phyloP scores from a whole-genome alignment of 1,139 yeast genomes.

The Scheffersomyces quercinus region DNA sequence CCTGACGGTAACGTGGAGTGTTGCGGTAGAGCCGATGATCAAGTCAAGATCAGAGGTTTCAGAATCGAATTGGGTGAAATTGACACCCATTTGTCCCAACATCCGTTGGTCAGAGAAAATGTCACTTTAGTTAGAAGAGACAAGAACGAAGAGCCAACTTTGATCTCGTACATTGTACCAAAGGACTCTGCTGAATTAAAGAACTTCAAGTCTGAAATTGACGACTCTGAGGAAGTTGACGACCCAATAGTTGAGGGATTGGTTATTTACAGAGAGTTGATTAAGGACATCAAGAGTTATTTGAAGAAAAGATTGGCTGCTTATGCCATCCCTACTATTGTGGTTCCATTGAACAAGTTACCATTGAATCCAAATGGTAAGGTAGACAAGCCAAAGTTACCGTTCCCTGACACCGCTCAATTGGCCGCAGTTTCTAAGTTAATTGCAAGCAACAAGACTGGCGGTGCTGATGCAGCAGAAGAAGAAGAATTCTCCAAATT shows the following conservation, averaged over 20 bases:
- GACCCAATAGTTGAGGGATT: conserved; percentile 82
- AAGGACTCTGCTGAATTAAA: conserved; percentile 60
- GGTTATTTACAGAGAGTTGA: conserved; percentile 70
- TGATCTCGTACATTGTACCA: conserved; percentile 91
- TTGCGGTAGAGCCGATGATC: conserved; percentile 98
- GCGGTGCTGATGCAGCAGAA: conserved; percentile 34
- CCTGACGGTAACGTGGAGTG: conserved; percentile 98
- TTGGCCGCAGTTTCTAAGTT: conserved; percentile 63
- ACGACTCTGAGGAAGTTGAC: conserved; percentile 30
- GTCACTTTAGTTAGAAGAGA: conserved; percentile 91
- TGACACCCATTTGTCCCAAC: conserved; percentile 94
- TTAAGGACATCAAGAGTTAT: conserved; percentile 77
- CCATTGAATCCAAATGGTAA: conserved; percentile 98
- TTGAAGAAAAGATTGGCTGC: conserved; percentile 87
- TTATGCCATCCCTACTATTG: conserved; percentile 89
- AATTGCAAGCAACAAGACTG: conserved; percentile 30
- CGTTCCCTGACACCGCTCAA: conserved; percentile 91
- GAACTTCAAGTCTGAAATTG: conserved; percentile 44
- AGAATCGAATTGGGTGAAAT: conserved; percentile 98
- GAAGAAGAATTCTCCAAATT: conserved; percentile 54
- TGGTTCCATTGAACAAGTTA: conserved; percentile 80
- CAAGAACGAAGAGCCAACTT: conserved; percentile 87
- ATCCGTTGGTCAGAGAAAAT: conserved; percentile 87
- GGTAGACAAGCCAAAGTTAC: conserved; percentile 95
- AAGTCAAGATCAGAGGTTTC: conserved; percentile 97